Conservation (phyloP, 371 early-diverging fungal genomes). For the Mucor saturninus region DNA sequence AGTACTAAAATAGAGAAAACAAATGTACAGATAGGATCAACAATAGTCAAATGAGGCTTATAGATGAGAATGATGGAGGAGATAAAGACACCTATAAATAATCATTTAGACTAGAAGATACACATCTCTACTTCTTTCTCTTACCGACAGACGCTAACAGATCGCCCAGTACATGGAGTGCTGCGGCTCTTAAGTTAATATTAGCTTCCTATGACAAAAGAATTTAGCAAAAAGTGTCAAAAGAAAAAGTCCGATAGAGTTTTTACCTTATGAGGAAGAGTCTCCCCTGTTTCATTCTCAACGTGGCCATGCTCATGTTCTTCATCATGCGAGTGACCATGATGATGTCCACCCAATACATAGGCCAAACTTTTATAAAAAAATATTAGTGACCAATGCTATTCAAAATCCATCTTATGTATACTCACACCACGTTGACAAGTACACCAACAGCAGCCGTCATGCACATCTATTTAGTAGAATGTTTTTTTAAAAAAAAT, state of each 20-base stretch:
- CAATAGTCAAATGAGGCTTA: conserved; percentile 67
- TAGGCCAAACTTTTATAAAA: conserved; percentile 38
- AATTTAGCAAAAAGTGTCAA: not conserved
- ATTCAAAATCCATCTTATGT: not conserved
- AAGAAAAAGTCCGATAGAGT: not conserved
- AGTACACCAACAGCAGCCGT: conserved; percentile 75
- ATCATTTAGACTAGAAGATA: not conserved
- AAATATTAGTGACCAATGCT: not conserved
- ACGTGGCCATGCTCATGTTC: conserved; percentile 42
- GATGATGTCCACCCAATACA: conserved; percentile 55
- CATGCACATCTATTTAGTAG: conserved; percentile 63
- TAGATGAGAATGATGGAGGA: conserved; percentile 79
- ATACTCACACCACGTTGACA: conserved; percentile 74
- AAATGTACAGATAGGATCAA: conserved; percentile 90
- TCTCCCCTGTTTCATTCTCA: conserved; percentile 34
- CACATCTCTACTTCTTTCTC: not conserved
- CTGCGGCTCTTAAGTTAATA: conserved; percentile 76
- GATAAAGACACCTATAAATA: conserved; percentile 74
- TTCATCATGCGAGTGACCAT: conserved; percentile 40
- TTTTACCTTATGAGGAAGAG: conserved; percentile 14
- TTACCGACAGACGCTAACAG: conserved; percentile 77
- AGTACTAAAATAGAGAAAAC: conserved; percentile 82
- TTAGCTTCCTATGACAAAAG: conserved; percentile 50
- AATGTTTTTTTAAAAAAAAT: not conserved
- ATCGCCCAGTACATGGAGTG: conserved; percentile 87